A percentile compares a stretch with the other conserved stretches of the same genome.
Conservation (phyloP, 164 flowering plant genomes). For the Cinnamomum micranthum region DNA sequence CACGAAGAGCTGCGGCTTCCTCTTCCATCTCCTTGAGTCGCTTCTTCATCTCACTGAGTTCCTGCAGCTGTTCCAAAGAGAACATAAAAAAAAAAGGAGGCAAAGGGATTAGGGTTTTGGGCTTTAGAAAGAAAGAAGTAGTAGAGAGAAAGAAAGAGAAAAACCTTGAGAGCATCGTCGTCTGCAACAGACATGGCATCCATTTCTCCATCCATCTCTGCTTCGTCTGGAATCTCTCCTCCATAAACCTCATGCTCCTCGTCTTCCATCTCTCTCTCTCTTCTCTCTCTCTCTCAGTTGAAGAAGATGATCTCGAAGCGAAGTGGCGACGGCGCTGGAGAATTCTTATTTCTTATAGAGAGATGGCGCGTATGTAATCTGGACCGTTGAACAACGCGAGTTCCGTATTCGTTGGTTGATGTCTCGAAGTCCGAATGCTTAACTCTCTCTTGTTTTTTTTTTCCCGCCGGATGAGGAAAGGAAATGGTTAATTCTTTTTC, state of each 20-base stretch:
- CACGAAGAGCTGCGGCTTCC: slow-evolving; percentile 51
- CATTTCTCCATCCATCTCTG: slow-evolving; percentile 13
- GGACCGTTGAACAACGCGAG: no score
- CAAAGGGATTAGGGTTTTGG: neutral
- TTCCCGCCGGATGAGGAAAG: no score
- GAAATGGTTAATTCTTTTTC: no score
- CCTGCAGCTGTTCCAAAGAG: slow-evolving; percentile 19
- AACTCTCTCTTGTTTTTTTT: no score
- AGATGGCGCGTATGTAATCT: no score
- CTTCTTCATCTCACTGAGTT: slow-evolving; percentile 51
- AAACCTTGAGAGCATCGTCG: slow-evolving; percentile 24
- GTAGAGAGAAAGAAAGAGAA: neutral
- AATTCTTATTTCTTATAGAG: no score
- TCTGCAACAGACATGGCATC: slow-evolving; percentile 6
- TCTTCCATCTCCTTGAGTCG: slow-evolving; percentile 51
- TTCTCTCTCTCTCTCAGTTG: neutral
- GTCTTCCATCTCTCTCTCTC: slow-evolving; percentile 2
- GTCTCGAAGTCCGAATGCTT: no score
- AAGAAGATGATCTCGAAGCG: neutral
- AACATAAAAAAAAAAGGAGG: neutral
- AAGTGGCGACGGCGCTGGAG: no score
- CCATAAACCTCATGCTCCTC: slow-evolving; percentile 20
- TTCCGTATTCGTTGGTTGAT: no score
- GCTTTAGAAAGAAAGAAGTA: neutral
- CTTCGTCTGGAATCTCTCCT: slow-evolving; percentile 16